Conservation (phyloP, 805 yeast genomes). For the Metschnikowia gelsemii region DNA sequence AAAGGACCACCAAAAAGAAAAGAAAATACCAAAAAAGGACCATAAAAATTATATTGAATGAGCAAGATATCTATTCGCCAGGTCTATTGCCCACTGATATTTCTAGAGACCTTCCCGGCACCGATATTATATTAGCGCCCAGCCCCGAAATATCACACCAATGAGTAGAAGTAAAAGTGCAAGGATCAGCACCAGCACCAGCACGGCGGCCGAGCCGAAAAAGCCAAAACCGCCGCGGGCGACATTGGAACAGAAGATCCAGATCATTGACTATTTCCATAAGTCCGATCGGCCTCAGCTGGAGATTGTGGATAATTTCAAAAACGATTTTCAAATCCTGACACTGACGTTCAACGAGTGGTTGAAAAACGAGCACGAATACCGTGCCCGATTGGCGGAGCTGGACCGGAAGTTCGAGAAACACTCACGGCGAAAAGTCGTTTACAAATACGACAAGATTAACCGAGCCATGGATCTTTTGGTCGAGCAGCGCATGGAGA, state of each 20-base stretch:
- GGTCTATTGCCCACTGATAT: no score
- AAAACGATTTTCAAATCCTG: constrained; percentile 51
- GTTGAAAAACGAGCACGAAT: constrained; percentile 53
- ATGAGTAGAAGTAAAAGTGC: no score
- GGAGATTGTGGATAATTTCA: constrained; percentile 55
- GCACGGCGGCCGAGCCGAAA: not conserved
- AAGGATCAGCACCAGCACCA: no score
- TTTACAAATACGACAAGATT: constrained; percentile 56
- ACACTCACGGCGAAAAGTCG: constrained; percentile 35
- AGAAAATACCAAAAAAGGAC: no score
- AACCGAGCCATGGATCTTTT: constrained; percentile 58
- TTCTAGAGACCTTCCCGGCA: no score
- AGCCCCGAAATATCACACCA: no score
- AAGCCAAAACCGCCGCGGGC: constrained; percentile 44
- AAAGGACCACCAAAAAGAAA: no score
- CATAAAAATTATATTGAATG: no score
- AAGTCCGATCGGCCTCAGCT: constrained; percentile 51
- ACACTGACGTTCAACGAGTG: constrained; percentile 62
- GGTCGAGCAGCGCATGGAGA: constrained; percentile 45
- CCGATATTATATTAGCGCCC: no score
- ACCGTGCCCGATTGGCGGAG: constrained; percentile 45
- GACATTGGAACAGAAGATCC: constrained; percentile 57
- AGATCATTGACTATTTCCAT: constrained; percentile 52
- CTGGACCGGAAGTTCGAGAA: constrained; percentile 30
- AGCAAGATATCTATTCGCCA: no score